Conservation (phyloP, 2,329 filamentous ascomycete genomes). For the Macrophomina phaseolina region DNA sequence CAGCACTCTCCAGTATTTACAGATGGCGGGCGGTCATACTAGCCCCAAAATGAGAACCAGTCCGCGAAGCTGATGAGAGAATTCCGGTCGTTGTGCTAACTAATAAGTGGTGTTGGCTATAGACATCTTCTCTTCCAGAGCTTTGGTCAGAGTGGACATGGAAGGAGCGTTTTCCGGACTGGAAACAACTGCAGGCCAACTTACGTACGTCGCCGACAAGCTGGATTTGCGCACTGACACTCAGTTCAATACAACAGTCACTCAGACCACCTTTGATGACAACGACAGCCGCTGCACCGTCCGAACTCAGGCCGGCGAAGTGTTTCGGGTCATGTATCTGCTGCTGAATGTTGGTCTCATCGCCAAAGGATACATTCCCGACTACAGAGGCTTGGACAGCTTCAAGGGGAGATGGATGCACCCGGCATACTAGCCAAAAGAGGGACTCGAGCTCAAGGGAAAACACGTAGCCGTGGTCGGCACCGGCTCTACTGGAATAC, state of each 20-base stretch:
- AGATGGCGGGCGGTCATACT: no score
- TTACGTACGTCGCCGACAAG: slow-evolving; percentile 39
- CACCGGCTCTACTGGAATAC: slow-evolving; percentile 37
- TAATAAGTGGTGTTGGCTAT: no score
- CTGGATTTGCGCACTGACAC: slow-evolving; percentile 45
- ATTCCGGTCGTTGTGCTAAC: no score
- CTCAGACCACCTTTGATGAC: slow-evolving; percentile 43
- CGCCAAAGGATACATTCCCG: slow-evolving; percentile 40
- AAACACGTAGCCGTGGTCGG: slow-evolving; percentile 36
- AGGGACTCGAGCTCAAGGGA: slow-evolving; percentile 10
- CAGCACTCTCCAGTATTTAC: no score
- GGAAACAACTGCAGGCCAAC: slow-evolving; percentile 44
- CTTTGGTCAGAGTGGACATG: slow-evolving; percentile 40
- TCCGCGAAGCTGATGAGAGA: no score
- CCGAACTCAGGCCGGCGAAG: slow-evolving; percentile 34
- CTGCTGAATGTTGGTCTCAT: slow-evolving; percentile 44
- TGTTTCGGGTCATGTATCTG: slow-evolving; percentile 34
- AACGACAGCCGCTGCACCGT: slow-evolving; percentile 38
- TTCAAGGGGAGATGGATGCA: slow-evolving; percentile 45
- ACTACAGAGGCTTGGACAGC: slow-evolving; percentile 40
- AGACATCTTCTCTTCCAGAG: no score
- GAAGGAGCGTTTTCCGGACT: slow-evolving; percentile 43
- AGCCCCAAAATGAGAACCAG: no score
- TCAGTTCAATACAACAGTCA: slow-evolving; percentile 49
- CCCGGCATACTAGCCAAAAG: slow-evolving; percentile 32